Conservation (phyloP, 768 basidiomycete species). For the Mycena metata region DNA sequence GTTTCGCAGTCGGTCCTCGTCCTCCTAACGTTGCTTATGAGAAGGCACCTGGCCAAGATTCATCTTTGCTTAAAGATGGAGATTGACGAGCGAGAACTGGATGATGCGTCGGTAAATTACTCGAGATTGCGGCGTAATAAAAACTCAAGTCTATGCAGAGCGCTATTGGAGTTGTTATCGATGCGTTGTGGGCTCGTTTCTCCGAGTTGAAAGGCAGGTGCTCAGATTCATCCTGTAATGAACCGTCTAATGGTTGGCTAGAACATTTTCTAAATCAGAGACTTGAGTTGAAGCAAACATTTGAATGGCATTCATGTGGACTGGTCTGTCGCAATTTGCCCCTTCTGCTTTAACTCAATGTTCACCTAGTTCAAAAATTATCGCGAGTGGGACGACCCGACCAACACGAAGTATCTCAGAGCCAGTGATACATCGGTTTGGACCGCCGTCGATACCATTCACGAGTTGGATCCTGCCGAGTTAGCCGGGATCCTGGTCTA, state of each 20-base stretch:
- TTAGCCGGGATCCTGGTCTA: too few species aligned
- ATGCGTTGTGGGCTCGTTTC: slow-evolving; percentile 7
- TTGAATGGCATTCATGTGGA: slow-evolving; percentile 24
- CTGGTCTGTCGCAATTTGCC: slow-evolving; percentile 2
- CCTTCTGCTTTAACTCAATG: too few species aligned
- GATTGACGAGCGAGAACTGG: slow-evolving; percentile 2
- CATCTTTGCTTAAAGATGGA: too few species aligned
- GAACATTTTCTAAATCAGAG: slow-evolving; percentile 22
- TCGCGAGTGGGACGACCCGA: neutral
- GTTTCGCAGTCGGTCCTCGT: neutral
- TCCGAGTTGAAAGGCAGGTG: slow-evolving; percentile 14
- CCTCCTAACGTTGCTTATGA: slow-evolving; percentile 19
- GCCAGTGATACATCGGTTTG: neutral
- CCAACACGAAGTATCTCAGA: neutral
- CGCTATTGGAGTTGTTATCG: neutral
- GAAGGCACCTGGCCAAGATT: slow-evolving; percentile 19
- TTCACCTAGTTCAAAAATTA: neutral
- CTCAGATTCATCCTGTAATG: too few species aligned
- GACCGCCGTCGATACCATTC: neutral
- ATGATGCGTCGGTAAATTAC: neutral
- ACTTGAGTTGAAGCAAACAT: slow-evolving; percentile 20
- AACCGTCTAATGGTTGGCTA: neutral
- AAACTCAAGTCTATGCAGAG: too few species aligned
- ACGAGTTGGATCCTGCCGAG: neutral
- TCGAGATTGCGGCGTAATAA: too few species aligned